Evolutionary conservation across 2,329 filamentous ascomycete genomes (phyloP).

Genomic region (Domatiomyces globalis): DNA sequence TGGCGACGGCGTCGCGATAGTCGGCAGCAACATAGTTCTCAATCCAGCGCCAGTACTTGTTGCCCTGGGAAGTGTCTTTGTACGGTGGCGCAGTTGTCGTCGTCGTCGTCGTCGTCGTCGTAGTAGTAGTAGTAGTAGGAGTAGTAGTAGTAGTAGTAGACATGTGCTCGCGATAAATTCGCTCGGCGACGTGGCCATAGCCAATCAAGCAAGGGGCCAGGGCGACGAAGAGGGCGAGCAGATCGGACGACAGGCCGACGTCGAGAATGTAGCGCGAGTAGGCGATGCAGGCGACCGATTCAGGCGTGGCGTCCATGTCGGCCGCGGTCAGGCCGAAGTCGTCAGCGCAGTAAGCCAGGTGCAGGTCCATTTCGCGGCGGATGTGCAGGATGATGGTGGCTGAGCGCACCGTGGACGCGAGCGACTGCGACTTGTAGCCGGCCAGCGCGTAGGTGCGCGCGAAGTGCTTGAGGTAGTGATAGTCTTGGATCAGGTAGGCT

Average conservation of each 20-base stretch:
- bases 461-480: constrained; percentile 83
- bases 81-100: background rate
- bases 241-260: constrained; percentile 74
- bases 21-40: constrained; percentile 73
- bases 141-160: constrained; percentile 32
- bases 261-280: constrained; percentile 82
- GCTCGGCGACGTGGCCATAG: constrained; percentile 64
- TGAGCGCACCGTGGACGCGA: constrained; percentile 56
- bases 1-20: constrained; percentile 56
- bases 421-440: constrained; percentile 65
- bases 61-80: constrained; percentile 33
- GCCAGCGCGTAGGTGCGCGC: constrained; percentile 72
- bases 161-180: constrained; percentile 50
- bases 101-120: too few relatives aligned
- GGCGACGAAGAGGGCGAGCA: constrained; percentile 71
- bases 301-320: constrained; percentile 55
- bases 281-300: constrained; percentile 64
- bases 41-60: constrained; percentile 82
- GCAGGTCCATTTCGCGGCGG: constrained; percentile 63
- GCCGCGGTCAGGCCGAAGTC: constrained; percentile 61
- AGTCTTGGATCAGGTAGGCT: constrained; percentile 81
- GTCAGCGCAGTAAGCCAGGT: constrained; percentile 65
- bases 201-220: constrained; percentile 81
- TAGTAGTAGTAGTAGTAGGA: background rate
- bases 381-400: constrained; percentile 64